These are phyloP conservation scores for Phascolomyces articulosus DNA, from an alignment of 371 early-diverging fungal genomes.

Conservation along the genomic window DNA sequence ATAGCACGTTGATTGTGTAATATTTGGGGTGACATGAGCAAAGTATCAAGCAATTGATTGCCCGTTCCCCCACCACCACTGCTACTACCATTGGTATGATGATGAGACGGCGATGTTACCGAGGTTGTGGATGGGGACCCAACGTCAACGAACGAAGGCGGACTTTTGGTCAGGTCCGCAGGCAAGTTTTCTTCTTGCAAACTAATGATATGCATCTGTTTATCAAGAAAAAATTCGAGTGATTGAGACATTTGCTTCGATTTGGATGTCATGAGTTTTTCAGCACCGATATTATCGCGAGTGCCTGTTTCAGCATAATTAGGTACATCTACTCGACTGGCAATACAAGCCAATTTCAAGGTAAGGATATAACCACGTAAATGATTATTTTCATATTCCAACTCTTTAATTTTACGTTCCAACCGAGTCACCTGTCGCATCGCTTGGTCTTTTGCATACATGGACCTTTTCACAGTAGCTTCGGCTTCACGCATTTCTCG, in stretches of 20 bases:
- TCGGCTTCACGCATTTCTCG: slow-evolving; percentile 46
- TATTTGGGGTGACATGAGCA: slow-evolving; percentile 4
- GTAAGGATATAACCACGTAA: slow-evolving; percentile 35
- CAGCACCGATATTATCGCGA: slow-evolving; percentile 39
- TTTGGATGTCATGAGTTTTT: slow-evolving; percentile 29
- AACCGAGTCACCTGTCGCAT: slow-evolving; percentile 17
- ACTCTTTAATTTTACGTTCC: slow-evolving; percentile 24
- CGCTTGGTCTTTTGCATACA: slow-evolving; percentile 32
- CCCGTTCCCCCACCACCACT: not conserved
- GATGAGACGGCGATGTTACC: not conserved
- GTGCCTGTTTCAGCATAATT: slow-evolving; percentile 33
- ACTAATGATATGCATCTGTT: slow-evolving; percentile 26
- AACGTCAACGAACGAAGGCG: not conserved
- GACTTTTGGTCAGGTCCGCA: not conserved
- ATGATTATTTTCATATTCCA: slow-evolving; percentile 37
- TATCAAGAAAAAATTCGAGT: slow-evolving; percentile 42
- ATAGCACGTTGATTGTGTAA: slow-evolving; percentile 5
- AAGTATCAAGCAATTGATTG: not conserved
- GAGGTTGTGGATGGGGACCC: not conserved
- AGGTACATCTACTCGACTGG: slow-evolving; percentile 39
- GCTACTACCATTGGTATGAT: not conserved
- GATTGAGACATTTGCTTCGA: slow-evolving; percentile 40
- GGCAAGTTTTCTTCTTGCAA: slow-evolving; percentile 10
- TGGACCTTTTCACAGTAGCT: slow-evolving; percentile 32
- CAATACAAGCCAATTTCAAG: slow-evolving; percentile 36